These are phyloP conservation scores for Apiospora pterosperma DNA, from an alignment of 2,329 filamentous ascomycete species.

Conservation along the genomic window DNA sequence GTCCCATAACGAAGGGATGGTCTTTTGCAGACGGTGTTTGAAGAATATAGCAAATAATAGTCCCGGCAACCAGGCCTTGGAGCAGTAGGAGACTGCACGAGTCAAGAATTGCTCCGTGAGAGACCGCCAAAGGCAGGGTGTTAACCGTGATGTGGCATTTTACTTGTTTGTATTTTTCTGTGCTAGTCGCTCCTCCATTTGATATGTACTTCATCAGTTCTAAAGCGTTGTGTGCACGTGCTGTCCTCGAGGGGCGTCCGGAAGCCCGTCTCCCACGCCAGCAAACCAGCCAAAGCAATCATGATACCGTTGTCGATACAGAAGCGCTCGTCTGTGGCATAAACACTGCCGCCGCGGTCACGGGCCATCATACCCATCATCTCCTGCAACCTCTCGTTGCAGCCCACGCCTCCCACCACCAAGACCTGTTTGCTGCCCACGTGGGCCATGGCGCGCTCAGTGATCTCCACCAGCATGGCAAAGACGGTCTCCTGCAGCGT, in stretches of 20 bases:
- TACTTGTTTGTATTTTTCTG: slow-evolving; percentile 2
- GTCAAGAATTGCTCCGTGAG: not conserved
- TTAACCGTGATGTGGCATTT: not conserved
- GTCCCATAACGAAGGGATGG: not conserved
- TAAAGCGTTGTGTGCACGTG: slow-evolving; percentile 79
- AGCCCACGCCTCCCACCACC: slow-evolving; percentile 93
- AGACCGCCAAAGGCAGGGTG: not conserved
- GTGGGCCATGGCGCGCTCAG: slow-evolving; percentile 96
- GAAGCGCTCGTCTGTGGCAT: slow-evolving; percentile 93
- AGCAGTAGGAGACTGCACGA: not conserved
- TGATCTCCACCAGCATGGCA: slow-evolving; percentile 98
- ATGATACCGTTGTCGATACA: slow-evolving; percentile 99
- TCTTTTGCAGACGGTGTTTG: not conserved
- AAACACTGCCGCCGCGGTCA: slow-evolving; percentile 85
- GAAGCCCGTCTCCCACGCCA: slow-evolving; percentile 81
- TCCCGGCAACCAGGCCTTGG: not conserved
- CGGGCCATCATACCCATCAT: slow-evolving; percentile 98
- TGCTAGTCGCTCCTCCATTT: slow-evolving; percentile 64
- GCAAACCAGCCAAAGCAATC: slow-evolving; percentile 93
- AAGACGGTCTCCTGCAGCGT: slow-evolving; percentile 93
- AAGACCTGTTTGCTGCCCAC: slow-evolving; percentile 88
- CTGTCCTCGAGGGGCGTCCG: slow-evolving; percentile 74
- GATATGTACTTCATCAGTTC: slow-evolving; percentile 77
- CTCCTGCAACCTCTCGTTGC: slow-evolving; percentile 88
- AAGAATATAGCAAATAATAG: not conserved